These are phyloP conservation scores for Lavandula angustifolia DNA, from an alignment of 257 asterid species.

Conservation along the genomic window DNA sequence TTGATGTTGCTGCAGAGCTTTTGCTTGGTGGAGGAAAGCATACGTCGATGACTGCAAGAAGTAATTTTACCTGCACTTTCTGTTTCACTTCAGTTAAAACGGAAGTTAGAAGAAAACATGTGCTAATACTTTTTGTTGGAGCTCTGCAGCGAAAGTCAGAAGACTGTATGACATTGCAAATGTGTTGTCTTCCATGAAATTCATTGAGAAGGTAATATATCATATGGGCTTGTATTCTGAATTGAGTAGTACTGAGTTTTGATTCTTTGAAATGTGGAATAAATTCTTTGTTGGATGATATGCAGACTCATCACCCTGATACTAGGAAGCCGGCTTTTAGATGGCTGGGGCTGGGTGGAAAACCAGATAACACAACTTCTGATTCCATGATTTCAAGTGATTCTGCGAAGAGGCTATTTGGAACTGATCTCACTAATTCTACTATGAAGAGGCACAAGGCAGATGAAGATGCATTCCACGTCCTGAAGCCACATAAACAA, in stretches of 20 bases:
- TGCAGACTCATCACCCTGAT: conserved; percentile 88
- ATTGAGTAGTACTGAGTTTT: background rate
- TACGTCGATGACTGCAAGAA: conserved; percentile 85
- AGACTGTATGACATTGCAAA: conserved; percentile 92
- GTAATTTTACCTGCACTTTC: conserved; percentile 42
- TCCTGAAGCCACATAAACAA: conserved; percentile 39
- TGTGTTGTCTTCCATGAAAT: conserved; percentile 90
- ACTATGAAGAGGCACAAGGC: conserved; percentile 57
- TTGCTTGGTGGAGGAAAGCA: conserved; percentile 84
- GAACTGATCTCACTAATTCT: conserved; percentile 76
- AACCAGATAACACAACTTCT: conserved; percentile 37
- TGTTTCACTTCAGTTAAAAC: conserved; percentile 2
- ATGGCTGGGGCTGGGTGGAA: conserved; percentile 72
- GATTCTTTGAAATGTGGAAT: background rate
- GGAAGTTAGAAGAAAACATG: conserved; percentile 2
- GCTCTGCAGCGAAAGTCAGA: conserved; percentile 86
- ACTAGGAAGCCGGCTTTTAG: conserved; percentile 94
- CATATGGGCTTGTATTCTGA: background rate
- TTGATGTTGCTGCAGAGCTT: conserved; percentile 94
- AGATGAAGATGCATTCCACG: conserved; percentile 35
- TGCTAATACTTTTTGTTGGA: conserved; percentile 20
- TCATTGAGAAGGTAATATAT: conserved; percentile 77
- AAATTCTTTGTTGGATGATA: conserved; percentile 25
- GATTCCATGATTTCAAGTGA: conserved; percentile 37
- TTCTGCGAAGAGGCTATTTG: conserved; percentile 78